phyloP scores from a whole-genome alignment of 179 eudicot genomes.

The Gypsophila paniculata region DNA sequence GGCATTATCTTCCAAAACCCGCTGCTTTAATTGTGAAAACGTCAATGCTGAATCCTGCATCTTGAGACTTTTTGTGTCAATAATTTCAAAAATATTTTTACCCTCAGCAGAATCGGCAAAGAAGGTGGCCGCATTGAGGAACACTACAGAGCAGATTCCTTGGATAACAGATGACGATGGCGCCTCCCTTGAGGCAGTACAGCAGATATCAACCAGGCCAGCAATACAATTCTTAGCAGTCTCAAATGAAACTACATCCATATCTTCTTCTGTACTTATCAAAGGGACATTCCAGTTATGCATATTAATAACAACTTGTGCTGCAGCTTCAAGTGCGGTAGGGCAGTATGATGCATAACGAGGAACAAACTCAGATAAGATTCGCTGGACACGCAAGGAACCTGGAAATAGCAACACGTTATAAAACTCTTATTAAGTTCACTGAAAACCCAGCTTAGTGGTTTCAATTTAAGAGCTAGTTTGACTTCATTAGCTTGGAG shows the following conservation, averaged over 20 bases:
- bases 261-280: conserved; percentile 67
- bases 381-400: conserved; percentile 70
- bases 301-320: conserved; percentile 72
- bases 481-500: neutral
- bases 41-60: conserved; percentile 47
- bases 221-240: conserved; percentile 72
- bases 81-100: conserved; percentile 62
- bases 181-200: conserved; percentile 58
- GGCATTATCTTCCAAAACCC: conserved; percentile 44
- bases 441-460: neutral
- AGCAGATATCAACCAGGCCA: conserved; percentile 79
- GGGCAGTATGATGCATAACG: conserved; percentile 82
- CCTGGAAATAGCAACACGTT: conserved; percentile 44
- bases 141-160: conserved; percentile 83
- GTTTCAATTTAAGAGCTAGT: neutral
- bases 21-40: conserved; percentile 47
- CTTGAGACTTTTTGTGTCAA: conserved; percentile 50
- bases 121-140: conserved; percentile 58
- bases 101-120: conserved; percentile 67
- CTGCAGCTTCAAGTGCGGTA: conserved; percentile 95
- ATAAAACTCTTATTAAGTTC: neutral
- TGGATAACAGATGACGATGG: conserved; percentile 68
- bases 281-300: conserved; percentile 61
- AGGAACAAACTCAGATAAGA: conserved; percentile 70
- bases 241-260: conserved; percentile 66